Evolutionary conservation across 2,329 filamentous ascomycete species (phyloP).

Genomic region (Fusarium burgessii): DNA sequence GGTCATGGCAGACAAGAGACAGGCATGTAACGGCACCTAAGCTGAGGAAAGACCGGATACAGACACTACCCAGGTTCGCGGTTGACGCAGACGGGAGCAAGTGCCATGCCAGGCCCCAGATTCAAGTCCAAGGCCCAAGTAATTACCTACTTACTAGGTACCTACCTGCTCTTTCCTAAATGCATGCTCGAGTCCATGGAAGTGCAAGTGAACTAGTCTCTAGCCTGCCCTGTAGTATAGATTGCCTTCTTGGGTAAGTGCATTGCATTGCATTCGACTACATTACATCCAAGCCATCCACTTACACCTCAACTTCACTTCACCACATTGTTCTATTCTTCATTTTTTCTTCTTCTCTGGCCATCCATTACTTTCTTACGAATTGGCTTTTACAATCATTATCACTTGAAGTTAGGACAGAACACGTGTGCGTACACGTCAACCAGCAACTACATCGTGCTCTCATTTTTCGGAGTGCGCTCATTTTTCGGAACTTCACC

Average conservation of each 20-base stretch:
- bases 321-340: slow-evolving; percentile 6
- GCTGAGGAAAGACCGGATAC: slow-evolving; percentile 20
- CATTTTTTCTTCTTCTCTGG: neutral
- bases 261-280: slow-evolving; percentile 7
- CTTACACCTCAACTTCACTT: slow-evolving; percentile 22
- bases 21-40: slow-evolving; percentile 1
- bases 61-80: slow-evolving; percentile 10
- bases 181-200: neutral
- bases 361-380: neutral
- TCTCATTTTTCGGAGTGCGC: neutral
- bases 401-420: neutral
- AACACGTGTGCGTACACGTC: neutral
- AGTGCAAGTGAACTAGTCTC: slow-evolving; percentile 5
- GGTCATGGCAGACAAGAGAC: neutral
- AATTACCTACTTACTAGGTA: neutral
- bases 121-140: neutral
- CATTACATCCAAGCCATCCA: slow-evolving; percentile 21
- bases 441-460: neutral
- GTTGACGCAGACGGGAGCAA: slow-evolving; percentile 21
- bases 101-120: neutral
- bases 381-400: neutral
- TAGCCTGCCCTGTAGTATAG: slow-evolving; percentile 6
- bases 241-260: slow-evolving; percentile 6
- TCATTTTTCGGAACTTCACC: too few species aligned
- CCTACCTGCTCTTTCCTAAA: neutral